Evolutionary conservation across 441 rosid species (phyloP), one percentile per base, ranked within the genome.

Genomic region (Populus hybrid): DNA sequence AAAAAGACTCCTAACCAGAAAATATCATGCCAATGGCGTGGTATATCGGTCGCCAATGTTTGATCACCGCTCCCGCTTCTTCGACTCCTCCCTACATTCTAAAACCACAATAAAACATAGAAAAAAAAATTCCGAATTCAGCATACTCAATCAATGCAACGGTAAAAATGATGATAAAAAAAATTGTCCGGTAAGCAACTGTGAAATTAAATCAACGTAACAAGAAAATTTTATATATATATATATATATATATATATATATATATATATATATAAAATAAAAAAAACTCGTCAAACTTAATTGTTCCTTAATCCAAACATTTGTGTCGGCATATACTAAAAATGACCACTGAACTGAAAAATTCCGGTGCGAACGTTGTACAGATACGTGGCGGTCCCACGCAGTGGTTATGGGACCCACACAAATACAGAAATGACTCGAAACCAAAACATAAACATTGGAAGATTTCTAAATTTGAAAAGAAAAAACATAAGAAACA

Each of bases 11-110:
- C 90, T 80, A 91, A 87, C 97, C 99, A 95, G 85, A 95, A 95
- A 23, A 95, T 86, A 83, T 95, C 99, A 45, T 92, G 95, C 97
- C 98, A 95, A 11, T 82, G 90, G 45, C 99, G 94, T 0, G 95
- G 86, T 77, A 45, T 59, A 72, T 86, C 91, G 9, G 84, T 76
- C 59, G 82, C 79, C 68, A 87, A 67, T 61, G 82, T 83, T 80
- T 90, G 90, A 72, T 81, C 85, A 50, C 85, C 88, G 50, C 84
- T 86, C 4, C 78, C 87, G 76, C 85, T 88, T 83, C 89, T 87
- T 83, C 78, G 82, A 85, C 86, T 90, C 89, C 94, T 82, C 80
- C 89, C 88, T 11, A 78, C 92, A 83, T 76, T 88, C 99, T 95
- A 74, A 42, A 65, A 77, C 38, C 29, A 42, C 64, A 59, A 50